Percentiles rank a stretch among this genome's conserved stretches.
phyloP scores from a whole-genome alignment of 2,329 filamentous ascomycete species.

The Colletotrichum sp. region DNA sequence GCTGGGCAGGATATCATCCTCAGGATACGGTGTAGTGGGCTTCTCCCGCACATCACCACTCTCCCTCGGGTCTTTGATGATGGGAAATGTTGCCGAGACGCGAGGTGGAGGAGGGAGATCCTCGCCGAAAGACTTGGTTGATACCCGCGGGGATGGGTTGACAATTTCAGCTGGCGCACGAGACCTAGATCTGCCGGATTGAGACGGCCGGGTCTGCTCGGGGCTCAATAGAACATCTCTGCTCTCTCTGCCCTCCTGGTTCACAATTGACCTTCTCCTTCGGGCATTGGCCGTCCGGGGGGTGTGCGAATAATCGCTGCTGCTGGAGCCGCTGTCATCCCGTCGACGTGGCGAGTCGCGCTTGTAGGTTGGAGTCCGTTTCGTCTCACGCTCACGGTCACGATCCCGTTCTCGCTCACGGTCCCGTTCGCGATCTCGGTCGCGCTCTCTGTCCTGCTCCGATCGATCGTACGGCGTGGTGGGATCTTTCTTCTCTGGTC shows the following conservation, averaged over 20 bases:
- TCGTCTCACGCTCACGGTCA: constrained; percentile 5
- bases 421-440: not conserved
- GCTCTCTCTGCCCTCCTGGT: constrained; percentile 36
- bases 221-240: constrained; percentile 23
- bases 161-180: constrained; percentile 33
- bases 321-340: constrained; percentile 43
- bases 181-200: constrained; percentile 33
- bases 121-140: constrained; percentile 15
- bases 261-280: constrained; percentile 37
- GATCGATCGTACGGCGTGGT: constrained; percentile 31
- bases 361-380: constrained; percentile 31
- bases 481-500: constrained; percentile 31
- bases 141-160: constrained; percentile 33
- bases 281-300: constrained; percentile 31
- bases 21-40: constrained; percentile 30
- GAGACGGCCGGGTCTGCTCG: constrained; percentile 21
- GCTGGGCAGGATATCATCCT: constrained; percentile 32
- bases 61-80: constrained; percentile 8
- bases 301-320: constrained; percentile 41
- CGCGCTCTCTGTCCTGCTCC: constrained; percentile 25
- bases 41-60: constrained; percentile 6
- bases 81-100: constrained; percentile 35
- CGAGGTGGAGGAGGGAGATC: constrained; percentile 25
- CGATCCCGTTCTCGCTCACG: not conserved
- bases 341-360: constrained; percentile 29